phyloP scores from a whole-genome alignment of 257 asterid genomes.

The Misopates orontium region DNA sequence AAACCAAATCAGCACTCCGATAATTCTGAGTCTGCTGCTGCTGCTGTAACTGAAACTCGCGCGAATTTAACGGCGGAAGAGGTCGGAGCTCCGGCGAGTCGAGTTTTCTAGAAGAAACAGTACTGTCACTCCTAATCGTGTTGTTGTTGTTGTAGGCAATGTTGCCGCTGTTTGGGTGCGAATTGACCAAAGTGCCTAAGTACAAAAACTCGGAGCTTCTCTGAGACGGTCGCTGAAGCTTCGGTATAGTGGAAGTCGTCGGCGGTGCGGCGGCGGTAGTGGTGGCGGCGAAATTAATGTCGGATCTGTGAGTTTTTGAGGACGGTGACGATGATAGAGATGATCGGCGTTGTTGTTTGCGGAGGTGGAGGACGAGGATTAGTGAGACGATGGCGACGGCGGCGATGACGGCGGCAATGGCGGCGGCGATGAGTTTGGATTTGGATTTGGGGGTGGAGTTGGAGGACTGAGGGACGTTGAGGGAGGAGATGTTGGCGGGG shows the following conservation, averaged over 20 bases:
- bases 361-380: slow-evolving; percentile 58
- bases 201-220: slow-evolving; percentile 89
- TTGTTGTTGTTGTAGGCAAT: slow-evolving; percentile 31
- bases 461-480: slow-evolving; percentile 45
- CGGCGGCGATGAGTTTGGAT: slow-evolving; percentile 56
- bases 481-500: slow-evolving; percentile 59
- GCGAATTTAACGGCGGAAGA: slow-evolving; percentile 62
- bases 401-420: slow-evolving; percentile 58
- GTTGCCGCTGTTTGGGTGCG: slow-evolving; percentile 50
- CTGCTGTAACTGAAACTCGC: slow-evolving; percentile 23
- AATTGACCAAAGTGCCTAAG: slow-evolving; percentile 79
- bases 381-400: slow-evolving; percentile 57
- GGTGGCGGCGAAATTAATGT: slow-evolving; percentile 40
- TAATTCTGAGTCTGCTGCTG: too few relatives aligned
- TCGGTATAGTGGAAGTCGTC: slow-evolving; percentile 60
- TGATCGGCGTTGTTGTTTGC: slow-evolving; percentile 27
- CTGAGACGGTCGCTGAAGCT: slow-evolving; percentile 82
- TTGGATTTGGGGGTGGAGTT: slow-evolving; percentile 35
- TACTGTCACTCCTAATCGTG: slow-evolving; percentile 17
- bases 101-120: slow-evolving; percentile 42
- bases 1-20: slow-evolving; percentile 37
- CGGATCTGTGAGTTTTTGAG: slow-evolving; percentile 64
- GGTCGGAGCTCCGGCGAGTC: slow-evolving; percentile 96
- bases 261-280: slow-evolving; percentile 14
- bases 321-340: slow-evolving; percentile 16